Evolutionary conservation across 177 flowering plant genomes (phyloP).

Genomic region (Vitis hybrid): DNA sequence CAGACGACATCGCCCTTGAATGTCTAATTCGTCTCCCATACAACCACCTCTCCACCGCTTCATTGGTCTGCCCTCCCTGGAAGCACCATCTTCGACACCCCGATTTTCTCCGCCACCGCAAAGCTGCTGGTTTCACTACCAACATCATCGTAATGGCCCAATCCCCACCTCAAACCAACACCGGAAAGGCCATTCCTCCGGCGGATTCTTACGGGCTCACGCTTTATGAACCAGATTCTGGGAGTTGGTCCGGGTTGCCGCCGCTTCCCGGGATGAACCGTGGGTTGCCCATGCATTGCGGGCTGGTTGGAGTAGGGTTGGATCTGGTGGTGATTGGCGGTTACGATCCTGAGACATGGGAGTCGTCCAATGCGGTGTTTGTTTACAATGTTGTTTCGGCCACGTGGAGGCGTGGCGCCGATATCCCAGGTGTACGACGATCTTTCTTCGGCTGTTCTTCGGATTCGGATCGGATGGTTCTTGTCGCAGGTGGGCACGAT

Average conservation of each 20-base stretch:
- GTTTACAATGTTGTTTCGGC: constrained; percentile 50
- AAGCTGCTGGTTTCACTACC: constrained; percentile 17
- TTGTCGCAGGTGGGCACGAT: constrained; percentile 27
- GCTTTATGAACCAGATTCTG: constrained; percentile 42
- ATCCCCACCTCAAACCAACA: constrained; percentile 12
- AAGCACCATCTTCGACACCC: constrained; percentile 25
- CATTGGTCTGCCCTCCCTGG: constrained; percentile 40
- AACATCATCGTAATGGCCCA: constrained; percentile 32
- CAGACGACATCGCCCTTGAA: constrained; percentile 48
- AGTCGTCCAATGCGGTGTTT: constrained; percentile 31
- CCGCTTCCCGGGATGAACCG: constrained; percentile 33
- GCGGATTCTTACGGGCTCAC: constrained; percentile 40
- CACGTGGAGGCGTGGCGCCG: constrained; percentile 61
- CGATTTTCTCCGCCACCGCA: constrained; percentile 34
- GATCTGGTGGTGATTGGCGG: constrained; percentile 71
- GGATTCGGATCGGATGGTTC: neutral
- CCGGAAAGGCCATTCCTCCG: neutral
- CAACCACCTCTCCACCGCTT: constrained; percentile 16
- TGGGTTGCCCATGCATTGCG: constrained; percentile 68
- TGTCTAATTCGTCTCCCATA: constrained; percentile 44
- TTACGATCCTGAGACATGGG: constrained; percentile 54
- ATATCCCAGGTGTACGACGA: constrained; percentile 53
- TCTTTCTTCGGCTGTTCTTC: constrained; percentile 18
- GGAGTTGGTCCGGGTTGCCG: constrained; percentile 49
- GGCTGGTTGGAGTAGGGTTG: constrained; percentile 47